These are phyloP conservation scores for Colletotrichum orbiculare DNA, from an alignment of 2,329 filamentous ascomycete species.

Conservation along the genomic window DNA sequence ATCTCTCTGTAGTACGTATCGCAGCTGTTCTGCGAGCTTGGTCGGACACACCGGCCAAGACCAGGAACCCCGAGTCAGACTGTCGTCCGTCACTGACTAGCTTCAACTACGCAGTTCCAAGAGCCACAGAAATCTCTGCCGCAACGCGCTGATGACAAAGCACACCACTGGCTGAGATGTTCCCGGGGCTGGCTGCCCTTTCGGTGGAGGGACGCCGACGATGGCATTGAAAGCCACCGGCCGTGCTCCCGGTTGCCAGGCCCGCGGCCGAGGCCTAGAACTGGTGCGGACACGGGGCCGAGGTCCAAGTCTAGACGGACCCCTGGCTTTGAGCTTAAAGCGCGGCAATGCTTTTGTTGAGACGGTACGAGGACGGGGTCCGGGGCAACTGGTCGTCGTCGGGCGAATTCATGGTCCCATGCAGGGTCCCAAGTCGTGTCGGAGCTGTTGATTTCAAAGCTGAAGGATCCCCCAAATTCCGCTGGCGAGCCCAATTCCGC, in stretches of 20 bases:
- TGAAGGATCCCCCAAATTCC: slow-evolving; percentile 14
- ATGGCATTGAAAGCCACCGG: neutral
- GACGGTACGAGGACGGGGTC: slow-evolving; percentile 1
- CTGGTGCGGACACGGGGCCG: slow-evolving; percentile 19
- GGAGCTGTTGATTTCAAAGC: slow-evolving; percentile 35
- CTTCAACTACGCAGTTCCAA: neutral
- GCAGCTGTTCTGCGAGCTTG: neutral
- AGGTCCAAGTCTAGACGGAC: slow-evolving; percentile 13
- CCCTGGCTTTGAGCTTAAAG: neutral
- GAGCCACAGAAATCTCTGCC: slow-evolving; percentile 19
- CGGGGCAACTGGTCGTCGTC: slow-evolving; percentile 27
- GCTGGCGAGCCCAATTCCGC: slow-evolving; percentile 18
- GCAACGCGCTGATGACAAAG: slow-evolving; percentile 31
- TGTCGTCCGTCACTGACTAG: slow-evolving; percentile 12
- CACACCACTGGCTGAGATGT: neutral
- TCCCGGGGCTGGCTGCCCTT: slow-evolving; percentile 23
- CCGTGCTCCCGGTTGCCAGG: slow-evolving; percentile 22
- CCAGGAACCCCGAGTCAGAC: slow-evolving; percentile 29
- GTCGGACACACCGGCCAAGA: neutral
- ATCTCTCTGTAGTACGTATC: too few relatives aligned
- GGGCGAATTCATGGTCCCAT: slow-evolving; percentile 25
- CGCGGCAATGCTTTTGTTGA: neutral
- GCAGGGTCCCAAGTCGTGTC: neutral
- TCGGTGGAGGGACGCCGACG: slow-evolving; percentile 4
- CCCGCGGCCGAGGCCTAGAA: slow-evolving; percentile 31